Evolutionary conservation across 1,284 basidiomycete genomes (phyloP).

Genomic region (Leccinum griseonigrum): DNA sequence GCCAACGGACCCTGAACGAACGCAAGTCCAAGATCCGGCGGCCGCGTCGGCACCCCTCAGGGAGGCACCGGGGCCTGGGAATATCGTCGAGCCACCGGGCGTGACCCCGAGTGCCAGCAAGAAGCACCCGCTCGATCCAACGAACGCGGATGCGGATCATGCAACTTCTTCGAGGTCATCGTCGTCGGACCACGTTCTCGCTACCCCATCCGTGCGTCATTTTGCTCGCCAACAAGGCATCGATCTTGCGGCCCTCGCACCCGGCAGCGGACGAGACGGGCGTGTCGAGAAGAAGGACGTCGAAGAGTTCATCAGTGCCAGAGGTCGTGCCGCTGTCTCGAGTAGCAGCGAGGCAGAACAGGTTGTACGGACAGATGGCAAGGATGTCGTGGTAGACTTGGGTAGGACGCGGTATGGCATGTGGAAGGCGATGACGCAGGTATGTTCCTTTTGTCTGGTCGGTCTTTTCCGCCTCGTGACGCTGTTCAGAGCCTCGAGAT

Average conservation of each 20-base stretch:
- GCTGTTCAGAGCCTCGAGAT: conserved; percentile 67
- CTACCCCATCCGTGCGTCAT: conserved; percentile 77
- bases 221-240: conserved; percentile 69
- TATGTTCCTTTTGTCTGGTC: conserved; percentile 22
- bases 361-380: conserved; percentile 6
- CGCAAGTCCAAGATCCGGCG: background rate
- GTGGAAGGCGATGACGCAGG: conserved; percentile 87
- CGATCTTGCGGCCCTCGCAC: conserved; percentile 54
- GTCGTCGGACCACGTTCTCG: conserved; percentile 46
- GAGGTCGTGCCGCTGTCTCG: conserved; percentile 2
- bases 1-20: background rate
- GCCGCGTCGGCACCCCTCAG: background rate
- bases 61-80: background rate
- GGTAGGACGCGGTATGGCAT: conserved; percentile 79
- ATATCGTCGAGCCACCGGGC: background rate
- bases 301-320: conserved; percentile 50
- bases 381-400: conserved; percentile 61
- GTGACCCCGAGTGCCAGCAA: conserved; percentile 10
- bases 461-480: conserved; percentile 4
- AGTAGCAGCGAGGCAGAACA: background rate
- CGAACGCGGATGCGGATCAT: conserved; percentile 24
- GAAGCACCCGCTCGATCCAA: conserved; percentile 71
- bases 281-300: conserved; percentile 78
- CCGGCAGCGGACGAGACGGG: conserved; percentile 75
- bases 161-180: conserved; percentile 10